Evolutionary conservation across 2,329 filamentous ascomycete species (phyloP).

Genomic region (Mycosphaerella sp.): DNA sequence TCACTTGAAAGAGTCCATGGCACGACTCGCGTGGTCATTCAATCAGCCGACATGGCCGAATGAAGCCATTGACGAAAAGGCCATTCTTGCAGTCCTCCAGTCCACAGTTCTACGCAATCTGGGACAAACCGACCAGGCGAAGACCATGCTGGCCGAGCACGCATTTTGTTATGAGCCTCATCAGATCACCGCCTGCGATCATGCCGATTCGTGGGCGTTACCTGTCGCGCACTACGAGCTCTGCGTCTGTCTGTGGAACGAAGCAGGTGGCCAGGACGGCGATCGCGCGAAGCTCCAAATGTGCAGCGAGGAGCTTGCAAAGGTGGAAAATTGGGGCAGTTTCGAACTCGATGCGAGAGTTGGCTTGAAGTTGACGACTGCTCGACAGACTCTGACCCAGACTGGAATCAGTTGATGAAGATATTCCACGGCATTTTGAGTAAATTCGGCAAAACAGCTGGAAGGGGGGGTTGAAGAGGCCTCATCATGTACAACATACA

Average conservation of each 20-base stretch:
- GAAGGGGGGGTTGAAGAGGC: no score
- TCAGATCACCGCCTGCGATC: conserved; percentile 44
- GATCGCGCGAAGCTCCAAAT: conserved; percentile 48
- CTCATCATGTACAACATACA: no score
- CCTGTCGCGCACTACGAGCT: conserved; percentile 82
- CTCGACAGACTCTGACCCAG: conserved; percentile 54
- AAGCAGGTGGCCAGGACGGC: conserved; percentile 42
- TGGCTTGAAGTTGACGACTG: conserved; percentile 66
- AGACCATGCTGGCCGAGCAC: conserved; percentile 53
- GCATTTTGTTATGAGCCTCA: conserved; percentile 55
- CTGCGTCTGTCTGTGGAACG: conserved; percentile 72
- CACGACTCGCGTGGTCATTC: conserved; percentile 59
- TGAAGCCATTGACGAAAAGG: conserved; percentile 54
- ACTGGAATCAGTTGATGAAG: conserved; percentile 18
- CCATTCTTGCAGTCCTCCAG: conserved; percentile 59
- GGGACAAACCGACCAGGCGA: conserved; percentile 54
- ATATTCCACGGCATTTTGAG: no score
- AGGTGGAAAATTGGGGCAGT: conserved; percentile 62
- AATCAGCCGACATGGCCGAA: conserved; percentile 47
- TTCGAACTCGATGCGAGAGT: conserved; percentile 68
- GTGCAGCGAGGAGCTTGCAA: conserved; percentile 59
- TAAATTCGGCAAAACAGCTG: no score
- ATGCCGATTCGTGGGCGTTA: conserved; percentile 62
- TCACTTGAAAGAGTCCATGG: conserved; percentile 59
- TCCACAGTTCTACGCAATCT: conserved; percentile 61